Evolutionary conservation across 352 stramenopile species (phyloP), one percentile per base, ranked within the genome.

Genomic region (Hyaloperonospora brassicae): DNA sequence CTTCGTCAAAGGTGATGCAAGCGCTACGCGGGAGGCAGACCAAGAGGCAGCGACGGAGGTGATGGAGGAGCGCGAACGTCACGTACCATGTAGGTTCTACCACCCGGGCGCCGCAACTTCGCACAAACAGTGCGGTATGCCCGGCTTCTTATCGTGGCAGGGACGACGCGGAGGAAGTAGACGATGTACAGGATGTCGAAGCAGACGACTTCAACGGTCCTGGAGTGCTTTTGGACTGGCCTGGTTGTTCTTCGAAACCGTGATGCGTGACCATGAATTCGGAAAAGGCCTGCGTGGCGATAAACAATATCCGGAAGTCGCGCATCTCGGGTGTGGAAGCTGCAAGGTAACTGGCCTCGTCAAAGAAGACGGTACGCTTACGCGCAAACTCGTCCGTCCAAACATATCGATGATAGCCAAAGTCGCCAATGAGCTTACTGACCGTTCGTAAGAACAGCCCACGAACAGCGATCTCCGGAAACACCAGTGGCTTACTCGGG

Each of bases 321-420:
- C 83, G 83, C 62, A 84, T 88, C 21, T 86, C 73, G 0, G 74
- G 76, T 5, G 76, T 45, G 7, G 83, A 93, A 5, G 76, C 76
- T 24, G 83, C 83, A 23, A 93, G 55, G 51, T 93, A 93, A 55
- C 83, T 90, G 22, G 83, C 83, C 53, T 93, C 83, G 50, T 93
- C 83, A 47, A 93, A 91, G 52, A 93, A 91, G 9, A 87, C 67
- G 7, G 82, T 89, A 43, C 80, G 73, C 31, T 84, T 78, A 36
- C 76, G 69, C 21, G 76, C 84, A 64, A 88, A 88, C 60, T 93
- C 80, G 61, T 93, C 83, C 2, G 75, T 88, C 83, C 83, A 93
- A 22, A 86, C 73, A 46, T 91, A 89, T 11, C 83, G 76, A 39
- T 91, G 80, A 53, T 89, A 90, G 17, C 83, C 83, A 66, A 91